Base-by-base conservation (phyloP, 352 stramenopile species). In the Phytophthora vignae region DNA sequence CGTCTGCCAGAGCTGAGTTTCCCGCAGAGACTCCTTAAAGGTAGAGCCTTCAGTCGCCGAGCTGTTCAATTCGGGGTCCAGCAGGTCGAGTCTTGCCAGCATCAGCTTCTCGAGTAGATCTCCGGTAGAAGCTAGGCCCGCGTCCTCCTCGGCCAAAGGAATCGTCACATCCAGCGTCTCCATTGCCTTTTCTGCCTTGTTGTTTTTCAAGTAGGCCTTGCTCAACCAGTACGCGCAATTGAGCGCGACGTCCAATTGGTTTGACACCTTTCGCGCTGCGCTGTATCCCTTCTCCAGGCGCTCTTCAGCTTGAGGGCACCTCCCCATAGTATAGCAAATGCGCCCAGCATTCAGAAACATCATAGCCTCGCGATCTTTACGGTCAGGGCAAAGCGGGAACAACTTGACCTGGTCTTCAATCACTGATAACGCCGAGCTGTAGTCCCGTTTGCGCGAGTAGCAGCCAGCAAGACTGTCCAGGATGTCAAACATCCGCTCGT, bases 401-500 rank as follows among this genome's bases (percentile, higher is more conserved):
- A 86, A 57, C 25, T 75, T 72, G 25, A 85, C 67, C 27, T 87
- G 76, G 46, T 93, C 75, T 19, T 85, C 65, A n/a, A 93, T 73
- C 33, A 90, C 70, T 4, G 66, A 79, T 27, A 89, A 69, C 12
- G 86, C 86, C 14, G 80, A 81, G 56, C 73, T 83, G 29, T 88
- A 81, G 44, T 93, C 83, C 19, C 77, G 77, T 15, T 80, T 78
- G 25, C 83, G 79, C 57, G 83, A 84, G 72, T 92, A 82, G 42
- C 82, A 89, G 9, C 73, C 72, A 8, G 83, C 78, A 25, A 89
- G 53, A 22, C 79, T 84, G 19, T 90, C 83, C 48, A 90, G 49
- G 21, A 93, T 68, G 57, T 93, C 84, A 40, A 81, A 93, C 6
- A 85, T 66, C 10, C 86, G 80, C 49, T 93, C 84, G 31, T 83